These are phyloP conservation scores for Scopulariopsis brevicaulis DNA, from an alignment of 2,329 filamentous ascomycete species.

Conservation along the genomic window DNA sequence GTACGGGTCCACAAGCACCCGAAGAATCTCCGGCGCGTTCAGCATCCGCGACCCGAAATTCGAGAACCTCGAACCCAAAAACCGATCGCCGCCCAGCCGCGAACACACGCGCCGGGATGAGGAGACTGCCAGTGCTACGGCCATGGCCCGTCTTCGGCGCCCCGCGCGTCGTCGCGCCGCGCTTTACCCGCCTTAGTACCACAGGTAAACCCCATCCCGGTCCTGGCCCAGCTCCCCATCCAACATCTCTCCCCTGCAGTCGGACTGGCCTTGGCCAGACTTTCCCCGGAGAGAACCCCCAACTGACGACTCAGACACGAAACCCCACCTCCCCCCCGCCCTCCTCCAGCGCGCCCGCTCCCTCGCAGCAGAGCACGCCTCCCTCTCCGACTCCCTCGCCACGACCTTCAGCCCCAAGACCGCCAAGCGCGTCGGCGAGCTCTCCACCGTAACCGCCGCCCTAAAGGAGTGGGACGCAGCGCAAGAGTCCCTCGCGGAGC, in stretches of 20 bases:
- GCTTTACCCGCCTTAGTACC: not conserved
- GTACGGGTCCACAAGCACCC: not conserved
- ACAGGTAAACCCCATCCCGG: not conserved
- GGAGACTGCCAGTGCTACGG: not conserved
- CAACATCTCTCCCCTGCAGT: not conserved
- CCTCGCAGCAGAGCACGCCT: slow-evolving; percentile 44
- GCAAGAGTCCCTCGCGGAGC: slow-evolving; percentile 39
- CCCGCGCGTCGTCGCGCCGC: not conserved
- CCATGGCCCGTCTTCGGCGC: not conserved
- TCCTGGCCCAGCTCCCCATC: not conserved
- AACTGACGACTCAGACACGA: slow-evolving; percentile 10
- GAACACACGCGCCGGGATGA: not conserved
- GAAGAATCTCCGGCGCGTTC: not conserved
- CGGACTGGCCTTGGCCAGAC: too few species aligned
- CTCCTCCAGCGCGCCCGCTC: slow-evolving; percentile 49
- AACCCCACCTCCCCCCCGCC: slow-evolving; percentile 32
- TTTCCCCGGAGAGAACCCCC: not conserved
- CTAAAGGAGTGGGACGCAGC: slow-evolving; percentile 47
- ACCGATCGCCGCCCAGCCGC: not conserved
- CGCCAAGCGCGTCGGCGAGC: slow-evolving; percentile 50
- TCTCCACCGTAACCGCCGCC: slow-evolving; percentile 44
- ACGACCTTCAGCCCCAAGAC: slow-evolving; percentile 43
- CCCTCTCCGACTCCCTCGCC: slow-evolving; percentile 37
- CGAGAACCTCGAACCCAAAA: not conserved
- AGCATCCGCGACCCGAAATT: not conserved